phyloP scores from a whole-genome alignment of 1,284 basidiomycete species.

The Gomphus bonarii region DNA sequence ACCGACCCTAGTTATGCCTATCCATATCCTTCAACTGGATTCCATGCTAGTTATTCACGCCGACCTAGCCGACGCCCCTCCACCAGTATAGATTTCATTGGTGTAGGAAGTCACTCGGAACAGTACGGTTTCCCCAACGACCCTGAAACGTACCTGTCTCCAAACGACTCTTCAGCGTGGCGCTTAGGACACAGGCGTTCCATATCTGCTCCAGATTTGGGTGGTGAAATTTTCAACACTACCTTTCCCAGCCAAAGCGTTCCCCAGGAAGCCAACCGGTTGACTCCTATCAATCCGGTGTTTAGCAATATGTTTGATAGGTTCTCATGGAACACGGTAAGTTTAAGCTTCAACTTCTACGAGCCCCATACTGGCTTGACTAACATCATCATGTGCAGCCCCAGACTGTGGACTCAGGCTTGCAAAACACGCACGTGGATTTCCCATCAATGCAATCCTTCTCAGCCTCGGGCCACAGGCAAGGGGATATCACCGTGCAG shows the following conservation, averaged over 20 bases:
- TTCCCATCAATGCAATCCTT: not conserved
- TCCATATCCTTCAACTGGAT: not conserved
- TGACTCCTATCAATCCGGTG: constrained; percentile 9
- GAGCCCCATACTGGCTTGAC: not conserved
- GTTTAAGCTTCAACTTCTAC: not conserved
- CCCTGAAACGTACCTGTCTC: not conserved
- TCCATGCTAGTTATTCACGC: not conserved
- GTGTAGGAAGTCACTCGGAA: not conserved
- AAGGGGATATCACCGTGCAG: not conserved
- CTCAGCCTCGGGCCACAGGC: not conserved
- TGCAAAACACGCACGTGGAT: not conserved
- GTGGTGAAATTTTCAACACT: not conserved
- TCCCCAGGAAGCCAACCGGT: not conserved
- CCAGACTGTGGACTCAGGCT: not conserved
- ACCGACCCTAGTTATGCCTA: not conserved
- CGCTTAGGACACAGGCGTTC: constrained; percentile 5
- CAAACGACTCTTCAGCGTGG: not conserved
- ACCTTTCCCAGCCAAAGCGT: not conserved
- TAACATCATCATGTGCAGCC: not conserved
- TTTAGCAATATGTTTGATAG: constrained; percentile 3
- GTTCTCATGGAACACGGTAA: constrained; percentile 4
- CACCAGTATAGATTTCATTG: constrained; percentile 7
- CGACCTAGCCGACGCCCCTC: constrained; percentile 8
- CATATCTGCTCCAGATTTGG: constrained; percentile 2
- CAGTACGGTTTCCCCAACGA: not conserved